phyloP scores from a whole-genome alignment of 1,139 yeast genomes.

The Spathaspora jeffriesii region DNA sequence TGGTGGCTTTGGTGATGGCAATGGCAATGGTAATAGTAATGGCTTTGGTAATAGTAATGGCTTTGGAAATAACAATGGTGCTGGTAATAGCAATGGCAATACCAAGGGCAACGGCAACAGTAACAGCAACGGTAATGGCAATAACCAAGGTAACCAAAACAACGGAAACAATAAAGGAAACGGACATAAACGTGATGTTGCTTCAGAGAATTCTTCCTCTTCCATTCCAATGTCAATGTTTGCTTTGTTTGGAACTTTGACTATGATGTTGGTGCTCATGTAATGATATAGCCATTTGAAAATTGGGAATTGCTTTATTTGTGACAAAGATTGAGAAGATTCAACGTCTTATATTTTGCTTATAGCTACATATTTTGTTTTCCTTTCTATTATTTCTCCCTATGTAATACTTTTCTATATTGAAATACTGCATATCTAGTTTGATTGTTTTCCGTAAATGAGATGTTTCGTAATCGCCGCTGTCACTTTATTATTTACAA shows the following conservation, averaged over 20 bases:
- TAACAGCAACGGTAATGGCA: background rate
- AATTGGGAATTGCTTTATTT: no score
- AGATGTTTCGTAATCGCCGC: no score
- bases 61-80: no score
- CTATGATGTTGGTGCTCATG: background rate
- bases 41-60: background rate
- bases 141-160: background rate
- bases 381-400: no score
- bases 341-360: no score
- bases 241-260: background rate
- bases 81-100: background rate
- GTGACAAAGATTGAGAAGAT: no score
- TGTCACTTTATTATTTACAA: no score
- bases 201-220: background rate
- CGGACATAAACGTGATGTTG: conserved; percentile 1
- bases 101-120: background rate
- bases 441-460: background rate
- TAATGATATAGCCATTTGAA: no score
- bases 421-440: background rate
- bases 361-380: no score
- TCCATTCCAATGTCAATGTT: background rate
- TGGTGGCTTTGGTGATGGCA: background rate
- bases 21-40: background rate
- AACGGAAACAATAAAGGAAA: background rate
- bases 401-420: background rate